Conservation (phyloP, 2,329 filamentous ascomycete genomes). For the Clarireedia monteithiana region DNA sequence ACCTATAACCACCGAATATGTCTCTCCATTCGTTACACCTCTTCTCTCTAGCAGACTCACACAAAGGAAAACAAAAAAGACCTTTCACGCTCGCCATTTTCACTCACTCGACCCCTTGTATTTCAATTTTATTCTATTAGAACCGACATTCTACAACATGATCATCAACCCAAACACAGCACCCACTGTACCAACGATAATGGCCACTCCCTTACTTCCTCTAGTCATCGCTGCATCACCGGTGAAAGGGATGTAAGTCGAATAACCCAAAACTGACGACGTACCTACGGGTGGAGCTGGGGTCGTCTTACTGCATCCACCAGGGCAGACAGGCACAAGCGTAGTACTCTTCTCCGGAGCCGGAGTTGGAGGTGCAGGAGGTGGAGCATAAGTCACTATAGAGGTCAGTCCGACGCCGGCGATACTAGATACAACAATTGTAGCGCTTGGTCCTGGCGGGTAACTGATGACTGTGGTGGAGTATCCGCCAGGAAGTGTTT, state of each 20-base stretch:
- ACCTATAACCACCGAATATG: too few species aligned
- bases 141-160: not conserved
- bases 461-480: slow-evolving; percentile 2
- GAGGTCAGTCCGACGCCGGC: not conserved
- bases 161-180: slow-evolving; percentile 2
- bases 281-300: not conserved
- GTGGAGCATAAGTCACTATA: not conserved
- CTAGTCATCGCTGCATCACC: not conserved
- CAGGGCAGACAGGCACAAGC: not conserved
- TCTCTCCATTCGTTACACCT: too few species aligned
- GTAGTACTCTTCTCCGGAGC: not conserved
- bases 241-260: slow-evolving; percentile 4
- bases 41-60: too few species aligned
- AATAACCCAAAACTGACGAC: not conserved
- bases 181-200: not conserved
- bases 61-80: too few species aligned
- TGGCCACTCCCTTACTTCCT: not conserved
- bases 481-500: not conserved
- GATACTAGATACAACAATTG: not conserved
- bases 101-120: too few species aligned
- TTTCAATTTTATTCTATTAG: too few species aligned
- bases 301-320: not conserved
- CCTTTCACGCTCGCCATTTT: too few species aligned
- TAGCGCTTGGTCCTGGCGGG: not conserved
- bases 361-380: not conserved